Evolutionary conservation across 345 rosid genomes (phyloP).

Genomic region (Triadica sebifera): DNA sequence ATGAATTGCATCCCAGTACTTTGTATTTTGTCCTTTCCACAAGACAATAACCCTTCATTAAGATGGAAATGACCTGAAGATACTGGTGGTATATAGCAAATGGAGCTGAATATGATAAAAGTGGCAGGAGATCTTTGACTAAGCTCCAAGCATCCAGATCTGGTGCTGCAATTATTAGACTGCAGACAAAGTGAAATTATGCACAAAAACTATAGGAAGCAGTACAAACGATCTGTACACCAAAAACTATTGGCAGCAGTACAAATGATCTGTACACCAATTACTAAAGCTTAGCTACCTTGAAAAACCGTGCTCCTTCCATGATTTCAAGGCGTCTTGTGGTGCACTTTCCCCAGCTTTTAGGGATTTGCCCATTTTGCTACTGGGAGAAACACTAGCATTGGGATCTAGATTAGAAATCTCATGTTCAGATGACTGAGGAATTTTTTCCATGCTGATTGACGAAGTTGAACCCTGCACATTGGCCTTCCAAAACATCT

Average conservation of each 20-base stretch:
- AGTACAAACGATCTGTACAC: not conserved
- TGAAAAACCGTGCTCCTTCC: constrained; percentile 88
- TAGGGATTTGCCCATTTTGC: constrained; percentile 46
- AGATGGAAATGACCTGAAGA: constrained; percentile 57
- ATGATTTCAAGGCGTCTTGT: constrained; percentile 48
- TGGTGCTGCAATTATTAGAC: constrained; percentile 82
- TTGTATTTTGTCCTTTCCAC: too few relatives aligned
- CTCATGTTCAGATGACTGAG: constrained; percentile 41
- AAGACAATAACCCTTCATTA: too few relatives aligned
- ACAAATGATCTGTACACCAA: constrained; percentile 2
- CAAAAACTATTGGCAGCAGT: not conserved
- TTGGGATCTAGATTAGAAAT: constrained; percentile 30
- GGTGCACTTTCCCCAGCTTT: constrained; percentile 79
- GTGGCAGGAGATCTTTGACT: constrained; percentile 68
- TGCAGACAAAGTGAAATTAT: constrained; percentile 31
- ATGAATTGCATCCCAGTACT: too few relatives aligned
- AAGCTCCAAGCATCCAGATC: constrained; percentile 73
- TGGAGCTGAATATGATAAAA: constrained; percentile 77
- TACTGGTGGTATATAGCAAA: constrained; percentile 90
- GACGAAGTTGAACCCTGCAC: constrained; percentile 46
- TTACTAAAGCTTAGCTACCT: constrained; percentile 44
- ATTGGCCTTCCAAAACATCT: constrained; percentile 15
- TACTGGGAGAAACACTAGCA: constrained; percentile 21
- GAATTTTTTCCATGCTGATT: constrained; percentile 35
- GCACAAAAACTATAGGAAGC: not conserved